A percentile compares a stretch with the other conserved stretches of the same genome.
Conservation (phyloP, 2,329 filamentous ascomycete genomes). For the Aspergillus novoparasiticus region DNA sequence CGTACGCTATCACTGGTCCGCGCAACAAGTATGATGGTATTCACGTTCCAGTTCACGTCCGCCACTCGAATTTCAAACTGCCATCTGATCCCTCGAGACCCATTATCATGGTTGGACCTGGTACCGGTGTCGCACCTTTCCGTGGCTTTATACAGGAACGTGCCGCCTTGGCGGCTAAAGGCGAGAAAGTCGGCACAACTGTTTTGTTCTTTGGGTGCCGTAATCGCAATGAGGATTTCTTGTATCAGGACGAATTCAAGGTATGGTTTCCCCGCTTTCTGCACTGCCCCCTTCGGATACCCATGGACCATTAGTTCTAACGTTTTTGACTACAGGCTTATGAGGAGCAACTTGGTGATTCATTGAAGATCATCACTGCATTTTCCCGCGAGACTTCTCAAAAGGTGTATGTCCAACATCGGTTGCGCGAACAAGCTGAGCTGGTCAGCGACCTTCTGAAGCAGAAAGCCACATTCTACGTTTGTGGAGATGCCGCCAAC, state of each 20-base stretch:
- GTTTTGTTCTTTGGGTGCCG: conserved; percentile 95
- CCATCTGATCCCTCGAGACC: conserved; percentile 93
- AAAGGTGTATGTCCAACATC: conserved; percentile 97
- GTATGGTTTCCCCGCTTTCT: conserved; percentile 56
- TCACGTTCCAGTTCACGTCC: conserved; percentile 91
- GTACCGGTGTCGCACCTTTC: conserved; percentile 96
- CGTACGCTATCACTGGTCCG: conserved; percentile 84
- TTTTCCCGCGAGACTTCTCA: conserved; percentile 87
- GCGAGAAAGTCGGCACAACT: conserved; percentile 81
- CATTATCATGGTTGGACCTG: conserved; percentile 93
- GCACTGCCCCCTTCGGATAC: not conserved
- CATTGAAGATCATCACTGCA: conserved; percentile 86
- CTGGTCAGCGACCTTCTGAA: conserved; percentile 85
- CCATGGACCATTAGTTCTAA: conserved; percentile 21
- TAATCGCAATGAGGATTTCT: conserved; percentile 82
- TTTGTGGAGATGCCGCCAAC: conserved; percentile 95
- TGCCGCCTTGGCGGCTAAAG: conserved; percentile 76
- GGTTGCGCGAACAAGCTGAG: conserved; percentile 77
- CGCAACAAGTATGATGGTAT: conserved; percentile 97
- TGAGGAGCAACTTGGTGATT: conserved; percentile 79
- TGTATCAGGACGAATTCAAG: conserved; percentile 91
- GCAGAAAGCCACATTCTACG: conserved; percentile 90
- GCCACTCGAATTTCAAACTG: conserved; percentile 98
- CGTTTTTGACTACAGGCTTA: conserved; percentile 64
- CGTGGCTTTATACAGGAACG: conserved; percentile 93